Evolutionary conservation across 2,329 filamentous ascomycete species (phyloP).

Genomic region (Calonectria fujianensis): DNA sequence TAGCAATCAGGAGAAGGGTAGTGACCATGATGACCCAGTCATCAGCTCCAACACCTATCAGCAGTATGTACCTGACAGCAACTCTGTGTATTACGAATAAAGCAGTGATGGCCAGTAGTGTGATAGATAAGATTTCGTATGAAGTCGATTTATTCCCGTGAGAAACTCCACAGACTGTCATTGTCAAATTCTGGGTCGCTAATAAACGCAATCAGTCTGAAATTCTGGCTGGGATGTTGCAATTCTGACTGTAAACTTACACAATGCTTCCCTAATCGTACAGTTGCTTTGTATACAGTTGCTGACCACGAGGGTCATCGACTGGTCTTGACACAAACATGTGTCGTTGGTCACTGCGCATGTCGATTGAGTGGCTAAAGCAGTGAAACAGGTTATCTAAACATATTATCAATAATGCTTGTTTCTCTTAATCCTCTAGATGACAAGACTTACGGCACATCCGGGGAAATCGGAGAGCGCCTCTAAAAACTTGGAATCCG

Average conservation of each 20-base stretch:
- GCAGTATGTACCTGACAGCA: background rate
- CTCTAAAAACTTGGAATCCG: background rate
- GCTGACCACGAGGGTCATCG: background rate
- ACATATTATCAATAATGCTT: background rate
- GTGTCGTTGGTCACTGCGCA: background rate
- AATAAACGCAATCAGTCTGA: background rate
- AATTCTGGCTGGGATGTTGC: background rate
- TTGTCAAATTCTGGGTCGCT: background rate
- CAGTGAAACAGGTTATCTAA: background rate
- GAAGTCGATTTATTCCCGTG: background rate
- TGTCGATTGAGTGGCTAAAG: background rate
- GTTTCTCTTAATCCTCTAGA: background rate
- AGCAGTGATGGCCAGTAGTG: background rate
- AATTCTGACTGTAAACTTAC: background rate
- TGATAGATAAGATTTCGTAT: background rate
- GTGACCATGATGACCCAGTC: background rate
- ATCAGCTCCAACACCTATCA: background rate
- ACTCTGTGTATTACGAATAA: background rate
- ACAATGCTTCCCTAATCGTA: background rate
- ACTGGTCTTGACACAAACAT: constrained; percentile 1
- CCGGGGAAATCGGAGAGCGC: background rate
- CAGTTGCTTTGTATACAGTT: background rate
- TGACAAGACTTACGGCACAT: background rate
- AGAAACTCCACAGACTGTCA: background rate
- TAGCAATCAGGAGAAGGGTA: background rate